Conservation (phyloP, 129 eudicot species). For the Heracleum sosnowskyi region DNA sequence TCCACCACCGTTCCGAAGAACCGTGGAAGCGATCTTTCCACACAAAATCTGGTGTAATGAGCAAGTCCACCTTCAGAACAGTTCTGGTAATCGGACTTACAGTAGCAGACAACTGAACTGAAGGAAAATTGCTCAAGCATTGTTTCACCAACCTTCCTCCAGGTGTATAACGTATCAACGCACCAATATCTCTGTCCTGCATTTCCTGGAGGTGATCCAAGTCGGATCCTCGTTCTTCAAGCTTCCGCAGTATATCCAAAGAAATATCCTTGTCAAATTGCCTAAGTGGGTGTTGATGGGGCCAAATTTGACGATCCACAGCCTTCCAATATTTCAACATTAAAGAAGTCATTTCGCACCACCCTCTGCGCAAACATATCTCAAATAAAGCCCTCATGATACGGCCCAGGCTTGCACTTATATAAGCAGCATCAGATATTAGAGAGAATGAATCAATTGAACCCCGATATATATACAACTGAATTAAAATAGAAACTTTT, state of each 20-base stretch:
- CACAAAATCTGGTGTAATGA: too few species aligned
- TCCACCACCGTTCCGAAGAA: too few species aligned
- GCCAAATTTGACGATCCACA: constrained; percentile 98
- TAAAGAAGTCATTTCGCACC: constrained; percentile 96
- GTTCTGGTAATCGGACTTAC: too few species aligned
- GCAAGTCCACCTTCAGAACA: too few species aligned
- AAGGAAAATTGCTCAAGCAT: constrained; percentile 82
- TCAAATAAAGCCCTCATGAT: constrained; percentile 96
- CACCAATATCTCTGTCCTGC: constrained; percentile 94
- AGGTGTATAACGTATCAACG: constrained; percentile 84
- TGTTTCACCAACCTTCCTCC: constrained; percentile 95
- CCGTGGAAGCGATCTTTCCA: too few species aligned
- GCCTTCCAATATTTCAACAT: constrained; percentile 99
- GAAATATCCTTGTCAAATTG: constrained; percentile 90
- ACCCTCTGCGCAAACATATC: constrained; percentile 93
- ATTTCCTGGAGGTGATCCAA: constrained; percentile 75
- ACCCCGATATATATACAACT: constrained; percentile 88
- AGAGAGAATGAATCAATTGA: constrained; percentile 74
- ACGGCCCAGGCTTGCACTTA: constrained; percentile 97
- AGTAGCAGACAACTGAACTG: too few species aligned
- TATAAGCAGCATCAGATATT: constrained; percentile 90
- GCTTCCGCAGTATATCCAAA: constrained; percentile 74
- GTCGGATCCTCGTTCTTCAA: constrained; percentile 84
- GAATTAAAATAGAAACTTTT: constrained; percentile 93
- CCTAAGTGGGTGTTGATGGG: constrained; percentile 98